Evolutionary conservation across 768 basidiomycete species (phyloP), one percentile per base, ranked within the genome.

Genomic region (Amanita phalloides): DNA sequence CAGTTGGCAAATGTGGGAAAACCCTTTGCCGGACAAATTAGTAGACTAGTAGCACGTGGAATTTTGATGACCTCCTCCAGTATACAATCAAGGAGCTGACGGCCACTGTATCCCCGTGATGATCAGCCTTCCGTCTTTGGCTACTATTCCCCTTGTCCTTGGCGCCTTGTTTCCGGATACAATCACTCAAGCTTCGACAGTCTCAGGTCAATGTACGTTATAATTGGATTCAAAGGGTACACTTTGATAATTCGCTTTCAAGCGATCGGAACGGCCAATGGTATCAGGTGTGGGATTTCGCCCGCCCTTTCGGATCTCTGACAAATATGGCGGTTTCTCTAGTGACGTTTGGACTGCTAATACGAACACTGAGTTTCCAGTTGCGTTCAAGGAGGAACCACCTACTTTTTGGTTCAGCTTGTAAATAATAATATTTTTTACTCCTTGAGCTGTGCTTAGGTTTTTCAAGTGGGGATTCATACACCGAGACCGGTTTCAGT

Each of bases 361-460:
- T n/a, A 8, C 26, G 6, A 28, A 3, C 30, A 9, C n/a, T 33
- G 44, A 45, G 17, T 32, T 28, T 30, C 14, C 44, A 30, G n/a
- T 17, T 11, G 32, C 10, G 8, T 10, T 17, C 9, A 2, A 26
- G 9, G 30, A 30, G 7, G 14, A 6, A 4, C 13, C 1, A 30
- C 64, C 63, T 1, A 74, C 74, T 53, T 78, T 70, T 60, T 80
- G 78, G 78, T 81, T 81, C 59, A 75, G 74, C 62, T 81, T 79
- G 76, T 79, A 57, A 53, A 73, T 30, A 37, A 13, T 33, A 1
- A 38, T 17, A 26, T 9, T 4, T 43, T 20, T n/a, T n/a, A n/a
- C n/a, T n/a, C n/a, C n/a, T 51, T 21, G 10, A 20, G 25, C 11
- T 30, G 26, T 17, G 14, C 9, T 10, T 26, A 32, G 25, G 36